Evolutionary conservation across 1,139 yeast species (phyloP).

Genomic region (Lodderomyces beijingensis): DNA sequence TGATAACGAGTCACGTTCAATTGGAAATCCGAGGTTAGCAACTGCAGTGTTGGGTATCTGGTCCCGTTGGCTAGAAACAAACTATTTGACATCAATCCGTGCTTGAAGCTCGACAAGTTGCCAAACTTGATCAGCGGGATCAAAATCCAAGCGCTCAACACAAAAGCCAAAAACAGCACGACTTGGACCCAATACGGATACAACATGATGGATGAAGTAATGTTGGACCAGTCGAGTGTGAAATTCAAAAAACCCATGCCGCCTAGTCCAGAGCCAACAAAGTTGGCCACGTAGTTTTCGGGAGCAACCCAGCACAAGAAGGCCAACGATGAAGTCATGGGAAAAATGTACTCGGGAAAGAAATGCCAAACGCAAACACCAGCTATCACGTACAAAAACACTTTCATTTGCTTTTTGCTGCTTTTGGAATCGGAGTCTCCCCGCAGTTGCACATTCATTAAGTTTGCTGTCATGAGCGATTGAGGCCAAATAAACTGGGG

Average conservation of each 20-base stretch:
- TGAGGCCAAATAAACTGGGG: constrained; percentile 46
- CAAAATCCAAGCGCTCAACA: constrained; percentile 37
- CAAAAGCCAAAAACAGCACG: constrained; percentile 40
- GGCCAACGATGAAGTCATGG: constrained; percentile 40
- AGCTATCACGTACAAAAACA: constrained; percentile 27
- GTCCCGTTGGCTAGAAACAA: constrained; percentile 30
- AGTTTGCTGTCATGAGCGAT: constrained; percentile 44
- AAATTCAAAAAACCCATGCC: constrained; percentile 43
- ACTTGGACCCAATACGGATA: constrained; percentile 45
- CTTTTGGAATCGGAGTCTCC: constrained; percentile 16
- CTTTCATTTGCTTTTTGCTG: constrained; percentile 29
- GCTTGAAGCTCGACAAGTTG: constrained; percentile 19
- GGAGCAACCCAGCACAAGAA: constrained; percentile 45
- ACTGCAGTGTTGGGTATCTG: constrained; percentile 31
- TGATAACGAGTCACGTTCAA: constrained; percentile 39
- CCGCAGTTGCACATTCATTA: constrained; percentile 32
- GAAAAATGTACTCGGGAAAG: constrained; percentile 41
- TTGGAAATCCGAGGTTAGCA: constrained; percentile 29
- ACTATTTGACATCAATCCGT: constrained; percentile 42
- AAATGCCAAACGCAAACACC: constrained; percentile 39
- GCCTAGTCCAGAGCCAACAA: constrained; percentile 44
- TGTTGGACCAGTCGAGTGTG: constrained; percentile 45
- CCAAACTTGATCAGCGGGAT: constrained; percentile 41
- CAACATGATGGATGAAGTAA: constrained; percentile 40
- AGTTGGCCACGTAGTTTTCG: constrained; percentile 27